These are phyloP conservation scores for Vicia faba DNA, from an alignment of 306 rosid genomes.

Conservation along the genomic window DNA sequence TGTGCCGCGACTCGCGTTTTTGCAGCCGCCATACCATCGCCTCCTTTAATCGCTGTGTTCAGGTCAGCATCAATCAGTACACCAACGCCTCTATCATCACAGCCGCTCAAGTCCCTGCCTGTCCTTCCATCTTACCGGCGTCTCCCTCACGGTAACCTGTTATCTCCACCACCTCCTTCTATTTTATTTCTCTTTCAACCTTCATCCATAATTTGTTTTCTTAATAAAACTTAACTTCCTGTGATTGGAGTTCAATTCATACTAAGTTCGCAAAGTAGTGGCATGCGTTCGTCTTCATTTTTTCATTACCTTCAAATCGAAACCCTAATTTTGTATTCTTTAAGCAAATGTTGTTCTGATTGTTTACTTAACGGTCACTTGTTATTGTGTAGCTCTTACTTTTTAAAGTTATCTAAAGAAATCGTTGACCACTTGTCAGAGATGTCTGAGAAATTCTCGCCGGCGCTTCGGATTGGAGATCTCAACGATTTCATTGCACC, in stretches of 20 bases:
- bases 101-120: background rate
- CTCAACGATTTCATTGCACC: slow-evolving; percentile 93
- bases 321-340: slow-evolving; percentile 32
- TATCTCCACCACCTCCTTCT: background rate
- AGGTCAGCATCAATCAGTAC: background rate
- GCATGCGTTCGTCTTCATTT: background rate
- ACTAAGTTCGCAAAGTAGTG: background rate
- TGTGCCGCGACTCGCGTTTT: background rate
- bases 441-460: slow-evolving; percentile 92
- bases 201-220: background rate
- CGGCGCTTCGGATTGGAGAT: slow-evolving; percentile 87
- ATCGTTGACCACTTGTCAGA: slow-evolving; percentile 22
- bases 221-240: background rate
- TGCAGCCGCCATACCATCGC: background rate
- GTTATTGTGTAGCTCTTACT: background rate
- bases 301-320: slow-evolving; percentile 3
- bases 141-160: background rate
- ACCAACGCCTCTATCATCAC: background rate
- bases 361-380: background rate
- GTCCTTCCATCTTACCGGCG: background rate
- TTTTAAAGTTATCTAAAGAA: background rate
- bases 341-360: background rate
- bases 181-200: background rate
- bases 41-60: background rate
- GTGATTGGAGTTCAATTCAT: background rate